These are phyloP conservation scores for Amphichorda felina DNA, from an alignment of 2,329 filamentous ascomycete genomes.

Conservation along the genomic window DNA sequence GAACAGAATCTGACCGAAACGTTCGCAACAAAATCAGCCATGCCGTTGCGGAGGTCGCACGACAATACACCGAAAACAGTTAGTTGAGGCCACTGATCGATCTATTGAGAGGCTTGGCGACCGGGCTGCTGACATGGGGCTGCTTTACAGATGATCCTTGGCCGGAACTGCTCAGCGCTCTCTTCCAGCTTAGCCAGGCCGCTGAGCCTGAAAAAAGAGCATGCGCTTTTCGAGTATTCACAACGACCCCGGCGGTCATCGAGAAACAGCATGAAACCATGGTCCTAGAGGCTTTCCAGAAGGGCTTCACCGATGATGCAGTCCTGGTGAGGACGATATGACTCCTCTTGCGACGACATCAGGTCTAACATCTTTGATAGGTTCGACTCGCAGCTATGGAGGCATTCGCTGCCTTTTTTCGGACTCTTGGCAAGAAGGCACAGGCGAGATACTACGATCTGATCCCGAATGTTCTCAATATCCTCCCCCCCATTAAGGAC, in stretches of 20 bases:
- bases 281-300: constrained; percentile 79
- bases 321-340: constrained; percentile 36
- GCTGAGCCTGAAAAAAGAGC: constrained; percentile 75
- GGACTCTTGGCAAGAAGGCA: constrained; percentile 75
- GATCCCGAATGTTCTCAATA: constrained; percentile 85
- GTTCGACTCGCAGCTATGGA: constrained; percentile 92
- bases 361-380: constrained; percentile 23
- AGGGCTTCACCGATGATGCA: constrained; percentile 83
- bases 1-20: constrained; percentile 56
- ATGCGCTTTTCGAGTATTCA: constrained; percentile 88
- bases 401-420: constrained; percentile 93
- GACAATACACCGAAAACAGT: constrained; percentile 91
- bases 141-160: constrained; percentile 62
- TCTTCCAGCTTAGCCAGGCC: constrained; percentile 88
- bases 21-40: constrained; percentile 95
- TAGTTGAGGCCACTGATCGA: constrained; percentile 28
- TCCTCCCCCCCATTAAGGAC: constrained; percentile 88
- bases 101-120: not conserved
- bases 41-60: constrained; percentile 89
- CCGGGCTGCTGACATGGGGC: not conserved
- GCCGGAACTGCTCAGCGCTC: constrained; percentile 74
- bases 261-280: constrained; percentile 89
- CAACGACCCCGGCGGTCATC: constrained; percentile 89
- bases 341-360: constrained; percentile 6
- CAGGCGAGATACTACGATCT: constrained; percentile 81